phyloP scores from a whole-genome alignment of 192 early-diverging fungal genomes.

The Chytriomyces sp. region DNA sequence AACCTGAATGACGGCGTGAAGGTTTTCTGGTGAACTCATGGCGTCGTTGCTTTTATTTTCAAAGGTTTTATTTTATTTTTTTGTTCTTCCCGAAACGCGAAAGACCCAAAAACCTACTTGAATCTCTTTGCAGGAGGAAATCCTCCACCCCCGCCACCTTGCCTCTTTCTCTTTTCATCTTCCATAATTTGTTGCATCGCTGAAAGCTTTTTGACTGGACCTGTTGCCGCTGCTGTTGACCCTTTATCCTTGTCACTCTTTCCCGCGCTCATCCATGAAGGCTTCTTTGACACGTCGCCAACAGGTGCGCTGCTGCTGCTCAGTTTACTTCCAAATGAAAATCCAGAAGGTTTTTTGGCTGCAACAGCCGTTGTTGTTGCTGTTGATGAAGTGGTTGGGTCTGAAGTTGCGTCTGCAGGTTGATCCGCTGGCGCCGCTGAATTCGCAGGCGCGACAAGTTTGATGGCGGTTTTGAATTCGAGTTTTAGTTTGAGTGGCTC shows the following conservation, averaged over 20 bases:
- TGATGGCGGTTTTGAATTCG: conserved; percentile 42
- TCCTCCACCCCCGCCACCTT: background rate
- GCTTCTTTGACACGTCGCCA: conserved; percentile 11
- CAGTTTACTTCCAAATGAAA: conserved; percentile 16
- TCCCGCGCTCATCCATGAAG: conserved; percentile 29
- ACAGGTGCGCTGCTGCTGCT: background rate
- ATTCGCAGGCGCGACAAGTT: background rate
- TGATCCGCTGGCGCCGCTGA: conserved; percentile 24
- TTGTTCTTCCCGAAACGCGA: background rate
- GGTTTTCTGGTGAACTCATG: too few relatives aligned
- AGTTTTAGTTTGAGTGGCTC: conserved; percentile 77
- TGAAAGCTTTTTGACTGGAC: conserved; percentile 58
- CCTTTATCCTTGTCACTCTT: conserved; percentile 8
- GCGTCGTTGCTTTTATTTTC: too few relatives aligned
- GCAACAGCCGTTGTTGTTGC: background rate
- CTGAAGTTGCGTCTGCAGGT: background rate
- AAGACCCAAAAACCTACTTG: conserved; percentile 9
- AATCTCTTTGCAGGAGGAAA: conserved; percentile 18
- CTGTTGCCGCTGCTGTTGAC: background rate
- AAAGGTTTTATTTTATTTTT: too few relatives aligned
- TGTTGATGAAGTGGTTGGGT: conserved; percentile 2
- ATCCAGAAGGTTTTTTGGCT: conserved; percentile 9
- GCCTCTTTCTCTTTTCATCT: conserved; percentile 48
- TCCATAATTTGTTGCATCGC: conserved; percentile 70
- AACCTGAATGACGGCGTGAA: too few relatives aligned